These are phyloP conservation scores for Fusarium staphyleae DNA, from an alignment of 2,329 filamentous ascomycete genomes.

Conservation along the genomic window DNA sequence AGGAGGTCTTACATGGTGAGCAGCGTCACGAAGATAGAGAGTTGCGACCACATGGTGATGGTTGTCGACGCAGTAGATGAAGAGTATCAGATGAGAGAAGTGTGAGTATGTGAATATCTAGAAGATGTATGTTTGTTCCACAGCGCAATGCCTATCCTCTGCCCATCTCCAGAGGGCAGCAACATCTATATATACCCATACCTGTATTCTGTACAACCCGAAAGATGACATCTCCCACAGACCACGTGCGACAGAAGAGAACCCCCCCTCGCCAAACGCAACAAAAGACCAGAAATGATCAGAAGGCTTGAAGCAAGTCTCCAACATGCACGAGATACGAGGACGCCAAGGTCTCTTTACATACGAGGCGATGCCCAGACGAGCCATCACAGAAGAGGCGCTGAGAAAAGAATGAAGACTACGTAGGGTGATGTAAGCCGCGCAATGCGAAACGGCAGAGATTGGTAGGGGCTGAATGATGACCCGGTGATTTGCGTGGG, in stretches of 20 bases:
- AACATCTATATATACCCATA: background rate
- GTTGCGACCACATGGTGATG: conserved; percentile 15
- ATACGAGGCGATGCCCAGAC: no score
- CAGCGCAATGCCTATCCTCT: no score
- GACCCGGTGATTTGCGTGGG: conserved; percentile 6
- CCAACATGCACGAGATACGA: conserved; percentile 3
- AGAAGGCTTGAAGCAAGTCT: conserved; percentile 1
- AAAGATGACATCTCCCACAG: background rate
- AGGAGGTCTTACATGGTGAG: conserved; percentile 11
- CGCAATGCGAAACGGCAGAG: conserved; percentile 4
- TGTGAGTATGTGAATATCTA: no score
- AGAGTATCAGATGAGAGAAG: background rate
- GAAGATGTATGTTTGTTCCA: no score
- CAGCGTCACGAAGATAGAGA: conserved; percentile 8
- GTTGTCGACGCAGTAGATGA: background rate
- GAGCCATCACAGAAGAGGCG: no score
- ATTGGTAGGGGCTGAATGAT: conserved; percentile 21
- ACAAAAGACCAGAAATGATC: conserved; percentile 1
- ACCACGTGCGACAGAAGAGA: no score
- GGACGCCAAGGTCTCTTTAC: background rate
- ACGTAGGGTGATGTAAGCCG: background rate
- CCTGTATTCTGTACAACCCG: background rate
- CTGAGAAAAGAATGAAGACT: background rate
- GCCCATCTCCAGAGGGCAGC: background rate
- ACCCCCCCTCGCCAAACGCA: background rate